These are phyloP conservation scores for Blastomyces silverae DNA, from an alignment of 2,329 filamentous ascomycete genomes.

Conservation along the genomic window DNA sequence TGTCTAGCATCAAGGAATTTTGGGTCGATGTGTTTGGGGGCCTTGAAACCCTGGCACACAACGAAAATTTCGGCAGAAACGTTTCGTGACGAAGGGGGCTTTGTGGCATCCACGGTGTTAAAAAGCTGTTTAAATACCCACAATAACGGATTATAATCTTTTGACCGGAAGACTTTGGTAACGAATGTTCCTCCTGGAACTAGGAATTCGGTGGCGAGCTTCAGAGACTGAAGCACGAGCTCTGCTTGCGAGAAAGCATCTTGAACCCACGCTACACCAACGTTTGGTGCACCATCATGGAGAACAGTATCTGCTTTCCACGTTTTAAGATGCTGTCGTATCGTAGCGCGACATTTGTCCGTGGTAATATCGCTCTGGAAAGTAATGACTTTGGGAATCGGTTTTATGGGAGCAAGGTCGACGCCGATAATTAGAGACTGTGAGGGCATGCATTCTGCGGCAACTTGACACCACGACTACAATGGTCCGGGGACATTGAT, in stretches of 20 bases:
- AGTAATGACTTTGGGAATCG: conserved; percentile 86
- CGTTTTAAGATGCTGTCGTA: conserved; percentile 83
- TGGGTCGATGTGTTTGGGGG: conserved; percentile 86
- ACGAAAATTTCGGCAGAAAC: conserved; percentile 99
- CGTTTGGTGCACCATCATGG: conserved; percentile 95
- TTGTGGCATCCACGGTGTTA: conserved; percentile 90
- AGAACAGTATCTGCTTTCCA: conserved; percentile 95
- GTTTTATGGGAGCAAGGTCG: conserved; percentile 89
- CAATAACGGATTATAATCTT: conserved; percentile 90
- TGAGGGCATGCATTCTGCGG: conserved; percentile 86
- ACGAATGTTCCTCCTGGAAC: conserved; percentile 86
- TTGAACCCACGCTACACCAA: conserved; percentile 96
- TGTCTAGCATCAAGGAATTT: conserved; percentile 82
- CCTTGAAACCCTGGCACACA: conserved; percentile 91
- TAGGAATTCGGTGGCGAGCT: conserved; percentile 89
- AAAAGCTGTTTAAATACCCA: conserved; percentile 99
- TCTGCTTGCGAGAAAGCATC: conserved; percentile 98
- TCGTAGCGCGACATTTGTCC: conserved; percentile 86
- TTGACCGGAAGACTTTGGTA: conserved; percentile 94
- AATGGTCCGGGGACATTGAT: neutral
- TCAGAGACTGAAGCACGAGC: conserved; percentile 80
- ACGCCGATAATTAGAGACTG: conserved; percentile 89
- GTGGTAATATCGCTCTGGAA: conserved; percentile 98
- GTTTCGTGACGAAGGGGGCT: conserved; percentile 90
- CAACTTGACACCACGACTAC: conserved; percentile 92